Evolutionary conservation across 1,284 basidiomycete species (phyloP).

Genomic region (Chalciporus sp.): DNA sequence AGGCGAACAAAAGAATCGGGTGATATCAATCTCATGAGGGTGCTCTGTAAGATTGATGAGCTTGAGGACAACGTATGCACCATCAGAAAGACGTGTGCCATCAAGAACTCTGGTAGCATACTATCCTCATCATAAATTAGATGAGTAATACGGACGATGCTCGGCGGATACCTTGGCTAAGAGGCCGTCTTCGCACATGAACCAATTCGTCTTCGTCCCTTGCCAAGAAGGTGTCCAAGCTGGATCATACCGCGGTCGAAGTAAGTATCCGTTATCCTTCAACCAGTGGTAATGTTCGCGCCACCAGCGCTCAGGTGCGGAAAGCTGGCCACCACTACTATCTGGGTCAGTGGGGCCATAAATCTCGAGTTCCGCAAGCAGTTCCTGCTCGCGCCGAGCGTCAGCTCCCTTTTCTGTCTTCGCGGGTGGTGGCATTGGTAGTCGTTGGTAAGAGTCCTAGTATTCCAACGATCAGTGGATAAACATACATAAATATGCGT

Average conservation of each 20-base stretch:
- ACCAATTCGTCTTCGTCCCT: conserved; percentile 12
- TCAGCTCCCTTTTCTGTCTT: not conserved
- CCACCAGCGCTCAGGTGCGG: conserved; percentile 30
- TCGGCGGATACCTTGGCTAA: not conserved
- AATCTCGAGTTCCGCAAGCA: conserved; percentile 3
- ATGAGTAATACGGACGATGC: not conserved
- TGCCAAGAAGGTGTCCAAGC: conserved; percentile 41
- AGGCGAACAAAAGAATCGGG: conserved; percentile 20
- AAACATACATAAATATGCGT: too few species aligned
- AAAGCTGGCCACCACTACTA: conserved; percentile 6
- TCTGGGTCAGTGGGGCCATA: not conserved
- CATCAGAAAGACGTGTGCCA: conserved; percentile 34
- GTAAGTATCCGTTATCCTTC: conserved; percentile 35
- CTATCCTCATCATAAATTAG: not conserved
- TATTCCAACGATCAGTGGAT: too few species aligned
- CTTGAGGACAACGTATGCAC: conserved; percentile 34
- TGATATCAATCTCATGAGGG: conserved; percentile 32
- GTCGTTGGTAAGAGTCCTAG: not conserved
- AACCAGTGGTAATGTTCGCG: conserved; percentile 34
- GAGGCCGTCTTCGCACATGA: conserved; percentile 29
- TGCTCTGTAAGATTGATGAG: conserved; percentile 15
- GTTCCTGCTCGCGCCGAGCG: not conserved
- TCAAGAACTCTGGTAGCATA: conserved; percentile 31
- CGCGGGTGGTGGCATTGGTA: not conserved
- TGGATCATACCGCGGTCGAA: conserved; percentile 39